phyloP scores from a whole-genome alignment of 495 filamentous ascomycete genomes.

The Aspergillus cavernicola region DNA sequence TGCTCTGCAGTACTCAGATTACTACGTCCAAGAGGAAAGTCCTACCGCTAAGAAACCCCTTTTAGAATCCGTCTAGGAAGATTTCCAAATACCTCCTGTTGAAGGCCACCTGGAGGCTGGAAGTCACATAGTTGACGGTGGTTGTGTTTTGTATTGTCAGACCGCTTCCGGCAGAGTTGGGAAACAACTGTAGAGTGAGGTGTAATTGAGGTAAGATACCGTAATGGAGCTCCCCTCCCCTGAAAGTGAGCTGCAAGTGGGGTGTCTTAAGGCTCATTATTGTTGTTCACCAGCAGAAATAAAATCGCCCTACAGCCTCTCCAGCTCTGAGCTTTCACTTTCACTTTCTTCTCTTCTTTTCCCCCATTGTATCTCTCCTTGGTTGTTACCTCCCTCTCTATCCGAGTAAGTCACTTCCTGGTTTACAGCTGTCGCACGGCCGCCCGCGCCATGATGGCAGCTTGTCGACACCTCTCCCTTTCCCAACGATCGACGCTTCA shows the following conservation, averaged over 20 bases:
- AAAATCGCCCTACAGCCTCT: constrained; percentile 5
- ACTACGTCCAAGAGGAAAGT: too few relatives aligned
- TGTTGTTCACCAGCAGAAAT: constrained; percentile 2
- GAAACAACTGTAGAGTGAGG: too few relatives aligned
- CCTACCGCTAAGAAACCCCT: neutral
- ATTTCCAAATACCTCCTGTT: neutral
- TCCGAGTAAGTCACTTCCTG: neutral
- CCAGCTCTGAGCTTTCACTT: too few relatives aligned
- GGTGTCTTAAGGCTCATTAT: neutral
- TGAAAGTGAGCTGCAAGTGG: neutral
- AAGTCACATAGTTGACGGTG: neutral
- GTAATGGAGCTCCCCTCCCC: neutral
- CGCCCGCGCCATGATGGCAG: constrained; percentile 27
- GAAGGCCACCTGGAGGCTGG: neutral
- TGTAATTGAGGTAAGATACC: neutral
- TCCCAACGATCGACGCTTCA: constrained; percentile 24
- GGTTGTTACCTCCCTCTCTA: neutral
- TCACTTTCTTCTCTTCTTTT: neutral
- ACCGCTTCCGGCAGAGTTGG: too few relatives aligned
- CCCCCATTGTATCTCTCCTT: neutral
- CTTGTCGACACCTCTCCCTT: constrained; percentile 30
- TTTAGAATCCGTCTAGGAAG: constrained; percentile 3
- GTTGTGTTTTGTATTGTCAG: neutral
- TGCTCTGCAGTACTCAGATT: too few relatives aligned
- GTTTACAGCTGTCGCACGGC: neutral